Percentiles rank a stretch among this genome's conserved stretches.
phyloP scores from a whole-genome alignment of 2,329 filamentous ascomycete genomes.

The Diaporthe sp. region DNA sequence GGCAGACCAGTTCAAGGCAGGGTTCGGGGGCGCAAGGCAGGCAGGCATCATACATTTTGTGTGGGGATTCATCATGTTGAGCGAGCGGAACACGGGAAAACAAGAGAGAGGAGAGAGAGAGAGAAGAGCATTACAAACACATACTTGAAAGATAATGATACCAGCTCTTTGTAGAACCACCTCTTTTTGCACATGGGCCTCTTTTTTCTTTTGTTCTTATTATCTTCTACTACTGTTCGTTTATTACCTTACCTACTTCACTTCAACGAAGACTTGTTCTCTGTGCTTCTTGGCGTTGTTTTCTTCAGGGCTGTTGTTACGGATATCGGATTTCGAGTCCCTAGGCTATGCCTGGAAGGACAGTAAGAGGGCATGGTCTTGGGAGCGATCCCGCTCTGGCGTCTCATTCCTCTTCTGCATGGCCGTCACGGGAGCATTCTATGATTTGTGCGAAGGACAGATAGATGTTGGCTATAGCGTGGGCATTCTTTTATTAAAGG shows the following conservation, averaged over 20 bases:
- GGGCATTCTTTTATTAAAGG: no score
- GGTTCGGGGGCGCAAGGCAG: not conserved
- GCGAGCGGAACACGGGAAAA: not conserved
- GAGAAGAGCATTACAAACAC: not conserved
- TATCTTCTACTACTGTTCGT: not conserved
- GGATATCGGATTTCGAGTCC: not conserved
- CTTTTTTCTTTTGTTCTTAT: not conserved
- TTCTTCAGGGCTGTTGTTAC: no score
- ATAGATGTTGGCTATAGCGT: no score
- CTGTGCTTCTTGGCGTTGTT: not conserved
- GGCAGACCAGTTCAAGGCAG: not conserved
- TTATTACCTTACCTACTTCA: not conserved
- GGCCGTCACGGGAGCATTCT: no score
- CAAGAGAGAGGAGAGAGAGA: not conserved
- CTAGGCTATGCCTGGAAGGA: not conserved
- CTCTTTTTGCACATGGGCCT: not conserved
- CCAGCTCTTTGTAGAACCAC: conserved; percentile 14
- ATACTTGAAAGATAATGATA: conserved; percentile 32
- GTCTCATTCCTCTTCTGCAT: no score
- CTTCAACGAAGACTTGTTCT: not conserved
- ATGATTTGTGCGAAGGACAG: no score
- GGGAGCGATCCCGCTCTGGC: no score
- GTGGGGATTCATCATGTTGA: conserved; percentile 22
- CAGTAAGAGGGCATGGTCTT: no score
- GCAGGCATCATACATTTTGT: conserved; percentile 26